Evolutionary conservation across 2,329 filamentous ascomycete species (phyloP).

Genomic region (Trichoderma cornu-damae): DNA sequence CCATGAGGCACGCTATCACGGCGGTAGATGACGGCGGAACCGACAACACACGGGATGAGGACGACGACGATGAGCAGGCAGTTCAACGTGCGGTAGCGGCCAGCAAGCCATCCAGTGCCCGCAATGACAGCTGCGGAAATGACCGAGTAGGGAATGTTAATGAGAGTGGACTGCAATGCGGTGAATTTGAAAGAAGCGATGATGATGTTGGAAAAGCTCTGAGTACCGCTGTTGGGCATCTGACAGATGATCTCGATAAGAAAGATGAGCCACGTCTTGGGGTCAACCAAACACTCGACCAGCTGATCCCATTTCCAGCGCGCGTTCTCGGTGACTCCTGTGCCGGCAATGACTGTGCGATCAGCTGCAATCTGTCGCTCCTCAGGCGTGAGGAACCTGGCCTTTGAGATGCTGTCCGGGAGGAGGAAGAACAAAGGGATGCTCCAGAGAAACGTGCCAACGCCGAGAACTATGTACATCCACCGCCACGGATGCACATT

Average conservation of each 20-base stretch:
- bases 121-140: slow-evolving; percentile 45
- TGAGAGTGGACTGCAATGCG: slow-evolving; percentile 48
- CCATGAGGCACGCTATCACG: slow-evolving; percentile 38
- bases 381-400: slow-evolving; percentile 51
- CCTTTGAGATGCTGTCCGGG: slow-evolving; percentile 50
- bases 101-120: slow-evolving; percentile 47
- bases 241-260: slow-evolving; percentile 48
- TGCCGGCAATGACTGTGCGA: slow-evolving; percentile 46
- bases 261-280: slow-evolving; percentile 57
- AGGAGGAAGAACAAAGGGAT: slow-evolving; percentile 45
- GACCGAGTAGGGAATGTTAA: slow-evolving; percentile 56
- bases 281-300: slow-evolving; percentile 50
- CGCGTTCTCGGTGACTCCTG: slow-evolving; percentile 45
- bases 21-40: slow-evolving; percentile 49
- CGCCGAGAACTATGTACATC: slow-evolving; percentile 54
- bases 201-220: slow-evolving; percentile 55
- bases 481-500: slow-evolving; percentile 48
- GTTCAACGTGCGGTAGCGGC: slow-evolving; percentile 46
- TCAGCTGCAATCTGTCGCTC: slow-evolving; percentile 47
- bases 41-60: slow-evolving; percentile 47
- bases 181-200: slow-evolving; percentile 53
- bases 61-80: slow-evolving; percentile 48
- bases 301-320: slow-evolving; percentile 48
- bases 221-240: slow-evolving; percentile 59
- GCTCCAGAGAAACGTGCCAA: slow-evolving; percentile 47